phyloP scores from a whole-genome alignment of 495 filamentous ascomycete genomes.

The Acidomyces sp. region DNA sequence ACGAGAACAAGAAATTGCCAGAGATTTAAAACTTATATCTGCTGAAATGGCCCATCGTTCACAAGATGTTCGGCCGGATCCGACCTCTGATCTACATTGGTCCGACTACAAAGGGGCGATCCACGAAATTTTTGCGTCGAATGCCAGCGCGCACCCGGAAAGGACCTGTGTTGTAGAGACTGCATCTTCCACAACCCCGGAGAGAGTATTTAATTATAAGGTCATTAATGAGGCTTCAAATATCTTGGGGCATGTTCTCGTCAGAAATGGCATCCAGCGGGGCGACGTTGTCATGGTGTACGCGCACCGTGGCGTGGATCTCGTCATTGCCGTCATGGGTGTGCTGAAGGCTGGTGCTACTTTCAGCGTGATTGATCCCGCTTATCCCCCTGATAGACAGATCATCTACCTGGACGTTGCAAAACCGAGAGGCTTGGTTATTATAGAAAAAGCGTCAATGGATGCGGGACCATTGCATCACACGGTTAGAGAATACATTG shows the following conservation, averaged over 20 bases:
- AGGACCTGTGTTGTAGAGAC: conserved; percentile 78
- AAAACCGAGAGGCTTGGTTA: conserved; percentile 62
- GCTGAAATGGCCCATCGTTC: conserved; percentile 10
- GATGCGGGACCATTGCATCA: conserved; percentile 60
- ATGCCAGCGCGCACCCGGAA: conserved; percentile 62
- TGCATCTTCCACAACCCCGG: conserved; percentile 42
- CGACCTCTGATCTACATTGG: conserved; percentile 70
- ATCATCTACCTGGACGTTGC: conserved; percentile 86
- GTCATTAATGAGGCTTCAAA: conserved; percentile 85
- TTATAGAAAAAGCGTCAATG: conserved; percentile 64
- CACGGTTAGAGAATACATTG: conserved; percentile 59
- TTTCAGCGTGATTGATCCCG: conserved; percentile 75
- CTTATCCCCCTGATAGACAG: conserved; percentile 78
- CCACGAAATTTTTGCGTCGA: conserved; percentile 61
- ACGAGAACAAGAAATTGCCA: no score
- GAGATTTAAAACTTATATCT: no score
- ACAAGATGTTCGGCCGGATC: conserved; percentile 43
- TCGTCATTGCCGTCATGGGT: conserved; percentile 51
- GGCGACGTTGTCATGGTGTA: conserved; percentile 94
- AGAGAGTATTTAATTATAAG: conserved; percentile 66
- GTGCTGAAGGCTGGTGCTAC: conserved; percentile 54
- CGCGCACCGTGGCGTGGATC: conserved; percentile 64
- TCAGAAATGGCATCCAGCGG: conserved; percentile 54
- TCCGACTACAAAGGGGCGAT: conserved; percentile 68
- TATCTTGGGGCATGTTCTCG: conserved; percentile 62